Conservation (phyloP, 2,329 filamentous ascomycete species). For the Arthrobotrys entomopaga region DNA sequence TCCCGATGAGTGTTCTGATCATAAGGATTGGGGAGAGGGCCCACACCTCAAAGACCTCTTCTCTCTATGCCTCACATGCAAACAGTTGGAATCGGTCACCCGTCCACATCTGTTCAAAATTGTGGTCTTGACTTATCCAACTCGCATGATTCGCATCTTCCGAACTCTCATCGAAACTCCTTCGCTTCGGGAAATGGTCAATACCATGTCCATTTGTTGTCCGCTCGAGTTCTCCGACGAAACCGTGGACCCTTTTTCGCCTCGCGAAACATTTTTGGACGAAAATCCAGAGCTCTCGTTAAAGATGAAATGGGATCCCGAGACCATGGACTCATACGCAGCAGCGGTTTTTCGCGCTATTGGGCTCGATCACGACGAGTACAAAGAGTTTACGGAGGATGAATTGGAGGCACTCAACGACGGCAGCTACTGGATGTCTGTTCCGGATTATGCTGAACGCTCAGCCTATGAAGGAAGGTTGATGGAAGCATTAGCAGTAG, state of each 20-base stretch:
- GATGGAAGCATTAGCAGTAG: conserved; percentile 31
- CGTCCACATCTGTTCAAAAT: conserved; percentile 23
- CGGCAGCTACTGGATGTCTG: conserved; percentile 36
- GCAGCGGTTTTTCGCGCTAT: conserved; percentile 18
- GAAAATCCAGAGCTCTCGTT: conserved; percentile 40
- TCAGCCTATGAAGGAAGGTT: conserved; percentile 33
- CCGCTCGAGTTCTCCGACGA: conserved; percentile 18
- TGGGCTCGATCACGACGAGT: conserved; percentile 33
- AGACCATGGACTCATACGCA: conserved; percentile 32
- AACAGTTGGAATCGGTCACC: conserved; percentile 20
- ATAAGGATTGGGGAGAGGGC: conserved; percentile 14
- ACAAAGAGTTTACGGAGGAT: conserved; percentile 41
- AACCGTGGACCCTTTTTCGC: conserved; percentile 28
- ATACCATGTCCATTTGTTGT: conserved; percentile 36
- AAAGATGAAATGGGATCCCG: conserved; percentile 37
- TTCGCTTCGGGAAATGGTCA: conserved; percentile 22
- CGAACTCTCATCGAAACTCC: conserved; percentile 43
- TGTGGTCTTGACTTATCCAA: conserved; percentile 36
- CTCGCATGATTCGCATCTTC: conserved; percentile 42
- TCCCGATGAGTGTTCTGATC: not conserved
- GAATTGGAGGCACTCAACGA: conserved; percentile 34
- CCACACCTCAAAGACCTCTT: conserved; percentile 23
- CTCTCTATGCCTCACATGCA: conserved; percentile 38
- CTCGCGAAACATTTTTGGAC: conserved; percentile 46
- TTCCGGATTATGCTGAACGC: conserved; percentile 32